Evolutionary conservation across 73 alveolate genomes (phyloP).

Genomic region (Halteria grandinella): DNA sequence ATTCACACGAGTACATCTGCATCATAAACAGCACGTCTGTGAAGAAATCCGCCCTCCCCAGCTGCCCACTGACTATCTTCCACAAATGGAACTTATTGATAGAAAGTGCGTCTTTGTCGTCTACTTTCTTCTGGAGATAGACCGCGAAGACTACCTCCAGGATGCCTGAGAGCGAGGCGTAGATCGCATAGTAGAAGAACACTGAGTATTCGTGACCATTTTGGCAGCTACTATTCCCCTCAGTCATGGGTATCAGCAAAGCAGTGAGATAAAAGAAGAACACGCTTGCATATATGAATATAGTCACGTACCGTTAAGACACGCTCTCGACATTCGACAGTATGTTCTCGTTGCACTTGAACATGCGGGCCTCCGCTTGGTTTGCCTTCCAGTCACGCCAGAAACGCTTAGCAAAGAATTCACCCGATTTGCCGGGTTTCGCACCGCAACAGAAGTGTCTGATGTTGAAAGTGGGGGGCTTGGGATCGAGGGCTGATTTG

Average conservation of each 20-base stretch:
- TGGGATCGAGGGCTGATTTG: too few species aligned
- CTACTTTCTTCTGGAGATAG: constrained; percentile 8
- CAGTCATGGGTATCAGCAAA: constrained; percentile 2
- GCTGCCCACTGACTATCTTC: constrained; percentile 35
- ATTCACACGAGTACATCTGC: neutral
- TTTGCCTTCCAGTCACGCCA: neutral
- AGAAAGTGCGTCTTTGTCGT: constrained; percentile 5
- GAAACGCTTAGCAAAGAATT: neutral
- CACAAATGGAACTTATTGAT: constrained; percentile 35
- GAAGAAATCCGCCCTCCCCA: constrained; percentile 54
- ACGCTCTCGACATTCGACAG: constrained; percentile 42
- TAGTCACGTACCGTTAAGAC: constrained; percentile 27
- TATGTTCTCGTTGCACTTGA: constrained; percentile 41
- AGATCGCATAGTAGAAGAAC: constrained; percentile 4
- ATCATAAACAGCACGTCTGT: constrained; percentile 44
- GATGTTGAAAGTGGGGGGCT: neutral
- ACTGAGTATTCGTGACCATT: neutral
- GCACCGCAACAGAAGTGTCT: constrained; percentile 7
- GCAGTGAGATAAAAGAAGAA: neutral
- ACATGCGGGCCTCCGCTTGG: constrained; percentile 33
- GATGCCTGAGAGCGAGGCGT: neutral
- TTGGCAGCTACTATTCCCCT: neutral
- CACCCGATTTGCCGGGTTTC: neutral
- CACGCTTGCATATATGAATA: constrained; percentile 25
- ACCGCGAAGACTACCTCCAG: constrained; percentile 2